Conservation (phyloP, 2,329 filamentous ascomycete genomes). For the Calonectria hawksworthii region DNA sequence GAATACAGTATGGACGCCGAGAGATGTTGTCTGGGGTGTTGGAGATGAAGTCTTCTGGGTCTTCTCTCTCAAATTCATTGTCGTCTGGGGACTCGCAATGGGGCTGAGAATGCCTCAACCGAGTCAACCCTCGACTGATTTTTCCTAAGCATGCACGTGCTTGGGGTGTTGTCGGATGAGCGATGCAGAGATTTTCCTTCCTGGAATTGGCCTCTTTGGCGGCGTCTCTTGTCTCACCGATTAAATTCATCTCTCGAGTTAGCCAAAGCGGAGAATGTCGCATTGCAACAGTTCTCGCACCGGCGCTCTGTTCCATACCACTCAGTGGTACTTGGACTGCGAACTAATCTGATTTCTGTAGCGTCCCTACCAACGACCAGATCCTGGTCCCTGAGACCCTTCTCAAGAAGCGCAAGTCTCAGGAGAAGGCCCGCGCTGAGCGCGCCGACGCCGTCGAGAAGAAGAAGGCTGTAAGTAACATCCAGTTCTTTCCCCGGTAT, state of each 20-base stretch:
- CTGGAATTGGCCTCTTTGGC: conserved; percentile 2
- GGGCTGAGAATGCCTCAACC: conserved; percentile 46
- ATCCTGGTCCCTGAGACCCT: conserved; percentile 99
- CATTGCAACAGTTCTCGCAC: conserved; percentile 91
- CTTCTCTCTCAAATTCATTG: conserved; percentile 86
- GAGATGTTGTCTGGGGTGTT: conserved; percentile 80
- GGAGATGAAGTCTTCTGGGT: conserved; percentile 75
- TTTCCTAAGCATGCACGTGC: conserved; percentile 56
- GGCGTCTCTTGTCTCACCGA: conserved; percentile 72
- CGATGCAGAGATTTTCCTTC: not conserved
- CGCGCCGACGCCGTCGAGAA: conserved; percentile 83
- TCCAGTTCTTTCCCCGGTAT: conserved; percentile 50
- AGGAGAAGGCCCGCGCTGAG: conserved; percentile 98
- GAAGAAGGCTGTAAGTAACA: conserved; percentile 88
- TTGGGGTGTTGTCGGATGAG: conserved; percentile 86
- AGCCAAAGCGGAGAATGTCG: conserved; percentile 92
- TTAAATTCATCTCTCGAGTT: conserved; percentile 86
- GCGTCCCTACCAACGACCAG: conserved; percentile 94
- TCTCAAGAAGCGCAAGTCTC: conserved; percentile 99
- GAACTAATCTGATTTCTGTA: conserved; percentile 81
- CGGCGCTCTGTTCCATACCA: conserved; percentile 79
- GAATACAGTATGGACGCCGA: conserved; percentile 64
- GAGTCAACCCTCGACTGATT: conserved; percentile 51
- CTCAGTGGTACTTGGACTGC: conserved; percentile 72
- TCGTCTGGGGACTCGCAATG: conserved; percentile 56